Conservation (phyloP, 805 yeast genomes). For the Wickerhamiella parazyma region DNA sequence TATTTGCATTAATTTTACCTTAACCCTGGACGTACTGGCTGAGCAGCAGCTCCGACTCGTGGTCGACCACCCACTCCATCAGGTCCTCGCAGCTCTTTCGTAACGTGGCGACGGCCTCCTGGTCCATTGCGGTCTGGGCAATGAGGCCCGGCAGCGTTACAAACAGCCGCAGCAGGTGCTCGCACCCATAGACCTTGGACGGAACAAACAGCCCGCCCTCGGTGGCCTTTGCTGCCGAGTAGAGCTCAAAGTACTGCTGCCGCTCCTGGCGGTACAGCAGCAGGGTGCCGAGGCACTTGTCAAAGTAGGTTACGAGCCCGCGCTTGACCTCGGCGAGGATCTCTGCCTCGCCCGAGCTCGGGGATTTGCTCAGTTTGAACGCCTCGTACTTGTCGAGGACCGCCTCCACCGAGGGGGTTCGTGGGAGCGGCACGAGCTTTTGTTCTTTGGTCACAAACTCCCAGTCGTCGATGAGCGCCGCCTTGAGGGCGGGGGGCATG, state of each 20-base stretch:
- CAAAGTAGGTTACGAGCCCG: constrained; percentile 64
- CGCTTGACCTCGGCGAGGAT: constrained; percentile 51
- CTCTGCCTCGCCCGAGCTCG: constrained; percentile 30
- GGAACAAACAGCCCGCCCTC: constrained; percentile 22
- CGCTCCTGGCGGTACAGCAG: constrained; percentile 66
- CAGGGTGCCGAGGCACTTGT: constrained; percentile 53
- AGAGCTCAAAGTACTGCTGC: constrained; percentile 48
- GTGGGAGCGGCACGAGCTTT: constrained; percentile 54
- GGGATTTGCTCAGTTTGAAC: constrained; percentile 13
- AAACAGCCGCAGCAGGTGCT: constrained; percentile 66
- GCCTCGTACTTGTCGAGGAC: constrained; percentile 42
- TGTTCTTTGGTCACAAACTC: constrained; percentile 74
- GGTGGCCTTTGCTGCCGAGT: constrained; percentile 23
- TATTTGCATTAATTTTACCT: background rate
- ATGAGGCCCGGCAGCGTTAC: constrained; percentile 74
- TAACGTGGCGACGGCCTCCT: constrained; percentile 46
- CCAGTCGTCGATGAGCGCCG: constrained; percentile 83
- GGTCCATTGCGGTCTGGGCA: constrained; percentile 67
- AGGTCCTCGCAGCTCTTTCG: constrained; percentile 42
- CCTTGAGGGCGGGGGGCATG: constrained; percentile 55
- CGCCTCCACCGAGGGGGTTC: constrained; percentile 36
- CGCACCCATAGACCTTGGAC: constrained; percentile 56
- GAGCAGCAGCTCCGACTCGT: constrained; percentile 29
- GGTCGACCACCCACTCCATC: constrained; percentile 36
- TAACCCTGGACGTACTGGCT: constrained; percentile 28